Conservation (phyloP, 192 early-diverging fungal species). For the Gryganskiella cystojenkinii region DNA sequence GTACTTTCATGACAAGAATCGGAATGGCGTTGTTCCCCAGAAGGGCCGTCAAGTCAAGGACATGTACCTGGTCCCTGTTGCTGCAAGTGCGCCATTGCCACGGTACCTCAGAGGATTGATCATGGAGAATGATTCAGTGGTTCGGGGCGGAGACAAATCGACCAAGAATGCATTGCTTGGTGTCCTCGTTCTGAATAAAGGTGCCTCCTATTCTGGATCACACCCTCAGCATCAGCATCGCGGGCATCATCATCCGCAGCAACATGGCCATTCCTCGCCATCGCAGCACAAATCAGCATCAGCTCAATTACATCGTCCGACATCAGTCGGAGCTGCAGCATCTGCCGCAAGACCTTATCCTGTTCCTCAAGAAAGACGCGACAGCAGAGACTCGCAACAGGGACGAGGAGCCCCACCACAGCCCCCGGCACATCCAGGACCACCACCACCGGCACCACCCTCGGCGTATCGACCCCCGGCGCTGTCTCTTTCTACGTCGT, state of each 20-base stretch:
- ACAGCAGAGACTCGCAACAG: constrained; percentile 10
- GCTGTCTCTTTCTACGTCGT: too few relatives aligned
- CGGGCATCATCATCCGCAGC: constrained; percentile 11
- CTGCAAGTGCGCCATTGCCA: constrained; percentile 62
- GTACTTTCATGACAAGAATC: constrained; percentile 68
- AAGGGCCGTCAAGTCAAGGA: constrained; percentile 75
- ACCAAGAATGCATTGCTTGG: constrained; percentile 64
- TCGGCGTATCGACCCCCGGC: neutral
- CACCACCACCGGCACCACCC: neutral
- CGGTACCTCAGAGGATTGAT: constrained; percentile 63
- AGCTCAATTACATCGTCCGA: neutral
- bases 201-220: constrained; percentile 7
- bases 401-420: neutral
- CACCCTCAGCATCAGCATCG: constrained; percentile 4
- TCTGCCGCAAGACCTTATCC: constrained; percentile 20
- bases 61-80: constrained; percentile 79
- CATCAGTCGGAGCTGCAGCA: neutral
- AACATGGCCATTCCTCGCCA: constrained; percentile 18
- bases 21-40: constrained; percentile 78
- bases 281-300: constrained; percentile 10
- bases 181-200: constrained; percentile 69
- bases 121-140: constrained; percentile 45
- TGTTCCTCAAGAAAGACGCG: constrained; percentile 14
- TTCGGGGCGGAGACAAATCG: constrained; percentile 13
- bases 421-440: neutral